A percentile compares a stretch with the other conserved stretches of the same genome.
These are phyloP conservation scores for Colletotrichum truncatum DNA, from an alignment of 2,329 filamentous ascomycete genomes.

Conservation along the genomic window DNA sequence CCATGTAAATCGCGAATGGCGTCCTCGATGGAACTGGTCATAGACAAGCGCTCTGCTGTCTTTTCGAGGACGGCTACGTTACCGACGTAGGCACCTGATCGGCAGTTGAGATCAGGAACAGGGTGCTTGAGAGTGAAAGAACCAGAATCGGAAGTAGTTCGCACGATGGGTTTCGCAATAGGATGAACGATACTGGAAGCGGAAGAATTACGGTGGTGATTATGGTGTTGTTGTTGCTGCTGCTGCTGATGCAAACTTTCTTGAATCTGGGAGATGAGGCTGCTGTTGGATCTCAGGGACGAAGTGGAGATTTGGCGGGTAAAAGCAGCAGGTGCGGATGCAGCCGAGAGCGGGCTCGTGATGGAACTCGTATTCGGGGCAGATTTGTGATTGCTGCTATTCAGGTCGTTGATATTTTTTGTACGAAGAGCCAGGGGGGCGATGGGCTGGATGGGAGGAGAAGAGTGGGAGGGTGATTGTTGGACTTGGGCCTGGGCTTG, in stretches of 20 bases:
- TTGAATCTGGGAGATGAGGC: slow-evolving; percentile 34
- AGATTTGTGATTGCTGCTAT: not conserved
- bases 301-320: slow-evolving; percentile 21
- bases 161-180: slow-evolving; percentile 53
- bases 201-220: slow-evolving; percentile 11
- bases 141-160: slow-evolving; percentile 54
- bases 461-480: not conserved
- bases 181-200: slow-evolving; percentile 2
- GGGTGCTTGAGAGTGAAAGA: slow-evolving; percentile 63
- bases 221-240: slow-evolving; percentile 15
- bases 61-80: slow-evolving; percentile 81
- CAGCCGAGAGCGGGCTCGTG: slow-evolving; percentile 17
- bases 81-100: slow-evolving; percentile 68
- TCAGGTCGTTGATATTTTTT: slow-evolving; percentile 9
- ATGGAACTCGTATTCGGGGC: slow-evolving; percentile 25
- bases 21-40: slow-evolving; percentile 79
- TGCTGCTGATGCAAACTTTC: slow-evolving; percentile 30
- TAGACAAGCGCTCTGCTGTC: slow-evolving; percentile 77
- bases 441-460: not conserved
- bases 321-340: slow-evolving; percentile 21
- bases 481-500: not conserved
- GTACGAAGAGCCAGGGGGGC: slow-evolving; percentile 20
- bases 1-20: slow-evolving; percentile 79
- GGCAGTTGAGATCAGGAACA: slow-evolving; percentile 68
- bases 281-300: slow-evolving; percentile 22